Conservation (phyloP, 2,329 filamentous ascomycete genomes). For the Hypocreales sp. region DNA sequence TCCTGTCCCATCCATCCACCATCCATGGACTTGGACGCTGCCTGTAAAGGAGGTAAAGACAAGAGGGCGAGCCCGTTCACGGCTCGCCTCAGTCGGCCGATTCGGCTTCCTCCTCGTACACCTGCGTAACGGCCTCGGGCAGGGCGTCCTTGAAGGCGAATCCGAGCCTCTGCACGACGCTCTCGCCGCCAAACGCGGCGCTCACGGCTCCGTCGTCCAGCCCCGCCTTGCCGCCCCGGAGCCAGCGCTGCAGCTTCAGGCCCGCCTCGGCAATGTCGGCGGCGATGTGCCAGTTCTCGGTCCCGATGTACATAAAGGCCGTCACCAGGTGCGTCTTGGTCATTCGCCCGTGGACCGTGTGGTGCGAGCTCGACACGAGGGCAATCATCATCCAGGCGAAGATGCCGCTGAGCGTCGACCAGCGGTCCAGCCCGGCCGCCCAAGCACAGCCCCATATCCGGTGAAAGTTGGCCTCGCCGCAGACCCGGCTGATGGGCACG, state of each 20-base stretch:
- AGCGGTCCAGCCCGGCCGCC: constrained; percentile 27
- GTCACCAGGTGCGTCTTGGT: constrained; percentile 28
- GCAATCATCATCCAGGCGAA: constrained; percentile 31
- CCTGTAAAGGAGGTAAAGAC: too few species aligned
- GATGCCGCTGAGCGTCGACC: constrained; percentile 31
- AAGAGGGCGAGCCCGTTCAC: too few species aligned
- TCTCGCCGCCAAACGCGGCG: constrained; percentile 8
- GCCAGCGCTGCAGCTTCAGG: constrained; percentile 26
- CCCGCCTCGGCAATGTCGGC: constrained; percentile 19
- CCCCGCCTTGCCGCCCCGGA: constrained; percentile 12
- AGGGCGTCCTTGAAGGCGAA: constrained; percentile 11
- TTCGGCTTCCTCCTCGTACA: constrained; percentile 3
- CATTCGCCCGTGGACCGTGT: constrained; percentile 24
- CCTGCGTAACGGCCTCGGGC: constrained; percentile 6
- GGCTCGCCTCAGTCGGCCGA: not conserved
- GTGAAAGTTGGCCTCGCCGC: constrained; percentile 22
- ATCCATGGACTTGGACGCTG: too few species aligned
- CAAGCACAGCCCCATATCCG: constrained; percentile 31
- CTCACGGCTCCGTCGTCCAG: constrained; percentile 4
- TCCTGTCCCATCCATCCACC: too few species aligned
- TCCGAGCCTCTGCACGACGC: constrained; percentile 10
- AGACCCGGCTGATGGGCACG: constrained; percentile 23
- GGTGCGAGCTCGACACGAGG: constrained; percentile 22
- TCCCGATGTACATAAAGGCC: constrained; percentile 26
- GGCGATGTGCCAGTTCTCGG: constrained; percentile 33